Conservation (phyloP, 2,329 filamentous ascomycete species). For the Trichoderma polysporum region DNA sequence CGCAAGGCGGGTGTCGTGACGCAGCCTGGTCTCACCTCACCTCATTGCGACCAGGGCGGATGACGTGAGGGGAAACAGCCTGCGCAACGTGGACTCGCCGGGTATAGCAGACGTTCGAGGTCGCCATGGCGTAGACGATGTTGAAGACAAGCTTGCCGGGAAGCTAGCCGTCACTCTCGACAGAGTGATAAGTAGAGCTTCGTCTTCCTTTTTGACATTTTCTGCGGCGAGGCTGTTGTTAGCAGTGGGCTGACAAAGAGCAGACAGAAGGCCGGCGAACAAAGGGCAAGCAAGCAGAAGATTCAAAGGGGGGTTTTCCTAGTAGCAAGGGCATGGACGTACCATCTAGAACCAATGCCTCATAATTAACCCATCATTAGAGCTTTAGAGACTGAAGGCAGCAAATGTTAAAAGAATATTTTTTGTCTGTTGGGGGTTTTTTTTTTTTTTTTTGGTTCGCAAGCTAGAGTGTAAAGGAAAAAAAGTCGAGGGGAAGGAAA, state of each 20-base stretch:
- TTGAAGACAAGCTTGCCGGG: background rate
- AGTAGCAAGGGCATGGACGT: background rate
- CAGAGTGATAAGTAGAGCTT: background rate
- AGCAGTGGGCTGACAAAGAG: background rate
- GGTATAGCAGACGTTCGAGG: background rate
- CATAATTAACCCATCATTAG: background rate
- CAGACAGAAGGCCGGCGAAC: too few species aligned
- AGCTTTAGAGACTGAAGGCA: background rate
- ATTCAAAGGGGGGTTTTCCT: too few species aligned
- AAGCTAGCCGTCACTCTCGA: background rate
- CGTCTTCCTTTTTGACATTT: background rate
- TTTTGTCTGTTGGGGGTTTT: background rate
- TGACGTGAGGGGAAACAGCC: slow-evolving; percentile 16
- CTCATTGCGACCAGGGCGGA: slow-evolving; percentile 1
- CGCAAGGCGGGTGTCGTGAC: slow-evolving; percentile 12
- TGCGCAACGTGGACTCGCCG: slow-evolving; percentile 2
- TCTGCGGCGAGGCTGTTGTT: background rate
- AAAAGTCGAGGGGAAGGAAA: slow-evolving; percentile 19
- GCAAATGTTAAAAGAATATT: background rate
- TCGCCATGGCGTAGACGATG: background rate
- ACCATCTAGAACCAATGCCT: background rate
- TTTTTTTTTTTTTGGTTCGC: background rate
- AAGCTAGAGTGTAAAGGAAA: slow-evolving; percentile 9
- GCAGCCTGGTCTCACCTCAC: slow-evolving; percentile 14
- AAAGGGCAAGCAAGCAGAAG: too few species aligned